Evolutionary conservation across 2,329 filamentous ascomycete species (phyloP).

Genomic region (Neoarthrinium moseri): DNA sequence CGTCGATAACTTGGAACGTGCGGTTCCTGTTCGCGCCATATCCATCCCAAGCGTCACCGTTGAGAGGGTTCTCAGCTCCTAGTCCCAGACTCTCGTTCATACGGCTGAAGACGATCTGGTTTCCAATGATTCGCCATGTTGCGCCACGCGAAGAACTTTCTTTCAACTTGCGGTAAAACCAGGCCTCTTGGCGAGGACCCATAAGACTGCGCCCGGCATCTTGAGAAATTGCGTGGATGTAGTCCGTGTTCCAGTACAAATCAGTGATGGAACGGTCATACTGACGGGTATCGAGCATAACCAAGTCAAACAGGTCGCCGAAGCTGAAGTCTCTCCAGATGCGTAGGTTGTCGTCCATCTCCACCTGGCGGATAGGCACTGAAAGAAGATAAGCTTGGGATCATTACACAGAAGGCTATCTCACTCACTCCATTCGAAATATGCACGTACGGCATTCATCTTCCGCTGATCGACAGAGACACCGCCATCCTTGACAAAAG

Average conservation of each 20-base stretch:
- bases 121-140: slow-evolving; percentile 69
- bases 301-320: slow-evolving; percentile 62
- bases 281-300: slow-evolving; percentile 68
- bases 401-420: too few relatives aligned
- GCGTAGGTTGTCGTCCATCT: slow-evolving; percentile 67
- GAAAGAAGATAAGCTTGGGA: too few relatives aligned
- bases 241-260: slow-evolving; percentile 60
- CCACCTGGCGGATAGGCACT: slow-evolving; percentile 53
- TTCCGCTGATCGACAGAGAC: slow-evolving; percentile 69
- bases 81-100: slow-evolving; percentile 30
- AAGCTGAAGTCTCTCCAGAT: slow-evolving; percentile 68
- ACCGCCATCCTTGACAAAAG: slow-evolving; percentile 58
- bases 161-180: slow-evolving; percentile 64
- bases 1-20: slow-evolving; percentile 57
- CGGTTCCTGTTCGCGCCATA: slow-evolving; percentile 60
- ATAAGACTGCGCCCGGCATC: slow-evolving; percentile 69
- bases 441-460: slow-evolving; percentile 69
- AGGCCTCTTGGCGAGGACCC: slow-evolving; percentile 70
- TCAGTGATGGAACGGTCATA: slow-evolving; percentile 67
- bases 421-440: slow-evolving; percentile 66
- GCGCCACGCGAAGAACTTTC: slow-evolving; percentile 59
- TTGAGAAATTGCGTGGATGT: slow-evolving; percentile 50
- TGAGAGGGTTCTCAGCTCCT: slow-evolving; percentile 35
- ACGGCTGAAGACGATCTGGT: slow-evolving; percentile 62
- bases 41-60: slow-evolving; percentile 49